Evolutionary conservation across 106 monocot genomes (phyloP).

Genomic region (Phalaenopsis aphrodite): DNA sequence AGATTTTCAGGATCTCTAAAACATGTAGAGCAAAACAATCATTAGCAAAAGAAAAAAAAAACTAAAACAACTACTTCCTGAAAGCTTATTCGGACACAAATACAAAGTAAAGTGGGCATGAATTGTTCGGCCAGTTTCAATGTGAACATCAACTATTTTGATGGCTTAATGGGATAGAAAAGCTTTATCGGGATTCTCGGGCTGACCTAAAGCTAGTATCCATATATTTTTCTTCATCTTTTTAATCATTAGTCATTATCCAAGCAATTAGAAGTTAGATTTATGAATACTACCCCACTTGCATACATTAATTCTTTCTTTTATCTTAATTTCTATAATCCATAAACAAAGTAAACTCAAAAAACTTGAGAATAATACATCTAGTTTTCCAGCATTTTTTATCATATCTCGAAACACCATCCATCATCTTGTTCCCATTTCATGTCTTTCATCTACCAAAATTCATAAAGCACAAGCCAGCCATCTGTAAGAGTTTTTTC

Average conservation of each 20-base stretch:
- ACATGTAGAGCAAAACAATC: neutral
- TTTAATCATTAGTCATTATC: neutral
- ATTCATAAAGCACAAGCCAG: neutral
- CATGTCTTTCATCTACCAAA: neutral
- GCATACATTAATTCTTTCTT: too few relatives aligned
- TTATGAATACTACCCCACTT: neutral
- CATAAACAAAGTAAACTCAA: neutral
- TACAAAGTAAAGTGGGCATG: too few relatives aligned
- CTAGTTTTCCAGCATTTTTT: neutral
- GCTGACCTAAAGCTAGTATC: too few relatives aligned
- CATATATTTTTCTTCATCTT: too few relatives aligned
- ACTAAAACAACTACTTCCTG: too few relatives aligned
- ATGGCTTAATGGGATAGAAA: too few relatives aligned
- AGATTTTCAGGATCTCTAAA: neutral
- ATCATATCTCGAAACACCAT: neutral
- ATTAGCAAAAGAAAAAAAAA: too few relatives aligned
- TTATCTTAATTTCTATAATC: neutral
- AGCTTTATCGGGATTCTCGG: too few relatives aligned
- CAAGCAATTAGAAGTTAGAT: neutral
- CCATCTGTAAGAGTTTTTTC: too few relatives aligned
- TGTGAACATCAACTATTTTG: too few relatives aligned
- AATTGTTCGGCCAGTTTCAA: too few relatives aligned
- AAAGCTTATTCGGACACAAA: too few relatives aligned
- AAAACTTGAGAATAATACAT: neutral
- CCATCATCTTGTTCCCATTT: neutral